Conservation (phyloP, 202 grass and related monocot genomes). For the Schoenoplectus triqueter region DNA sequence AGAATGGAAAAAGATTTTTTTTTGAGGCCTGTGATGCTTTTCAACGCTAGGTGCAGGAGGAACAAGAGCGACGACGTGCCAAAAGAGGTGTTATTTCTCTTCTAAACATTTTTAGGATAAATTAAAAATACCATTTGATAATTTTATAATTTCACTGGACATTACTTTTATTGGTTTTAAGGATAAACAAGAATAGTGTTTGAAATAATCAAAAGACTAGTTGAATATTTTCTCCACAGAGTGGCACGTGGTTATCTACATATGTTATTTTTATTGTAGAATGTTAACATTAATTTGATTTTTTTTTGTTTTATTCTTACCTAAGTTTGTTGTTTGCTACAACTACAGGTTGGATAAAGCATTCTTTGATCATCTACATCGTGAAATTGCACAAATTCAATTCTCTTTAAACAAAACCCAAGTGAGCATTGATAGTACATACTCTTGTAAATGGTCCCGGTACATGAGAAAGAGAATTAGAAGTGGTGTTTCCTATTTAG, state of each 20-base stretch:
- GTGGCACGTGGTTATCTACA: slow-evolving; percentile 52
- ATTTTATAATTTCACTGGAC: not conserved
- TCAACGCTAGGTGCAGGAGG: slow-evolving; percentile 70
- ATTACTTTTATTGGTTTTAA: not conserved
- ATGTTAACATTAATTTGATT: not conserved
- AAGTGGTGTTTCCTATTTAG: slow-evolving; percentile 39
- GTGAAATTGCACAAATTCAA: slow-evolving; percentile 67
- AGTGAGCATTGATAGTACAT: slow-evolving; percentile 30
- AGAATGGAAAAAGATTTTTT: slow-evolving; percentile 62
- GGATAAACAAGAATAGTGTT: slow-evolving; percentile 61
- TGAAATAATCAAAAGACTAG: slow-evolving; percentile 66
- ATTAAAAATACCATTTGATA: not conserved
- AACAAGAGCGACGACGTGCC: slow-evolving; percentile 65
- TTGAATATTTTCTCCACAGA: slow-evolving; percentile 91
- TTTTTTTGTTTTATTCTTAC: not conserved
- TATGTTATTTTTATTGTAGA: not conserved
- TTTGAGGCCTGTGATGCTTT: slow-evolving; percentile 59
- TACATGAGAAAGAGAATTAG: slow-evolving; percentile 14
- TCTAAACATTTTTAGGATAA: not conserved
- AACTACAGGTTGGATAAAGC: slow-evolving; percentile 58
- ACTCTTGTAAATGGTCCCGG: not conserved
- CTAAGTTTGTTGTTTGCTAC: not conserved
- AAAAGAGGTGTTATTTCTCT: slow-evolving; percentile 50
- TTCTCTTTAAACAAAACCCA: slow-evolving; percentile 73
- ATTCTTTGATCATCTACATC: slow-evolving; percentile 75